Percentiles rank a stretch among this genome's conserved stretches.
Conservation (phyloP, 345 rosid genomes). For the Eucalyptus erythrocorys region DNA sequence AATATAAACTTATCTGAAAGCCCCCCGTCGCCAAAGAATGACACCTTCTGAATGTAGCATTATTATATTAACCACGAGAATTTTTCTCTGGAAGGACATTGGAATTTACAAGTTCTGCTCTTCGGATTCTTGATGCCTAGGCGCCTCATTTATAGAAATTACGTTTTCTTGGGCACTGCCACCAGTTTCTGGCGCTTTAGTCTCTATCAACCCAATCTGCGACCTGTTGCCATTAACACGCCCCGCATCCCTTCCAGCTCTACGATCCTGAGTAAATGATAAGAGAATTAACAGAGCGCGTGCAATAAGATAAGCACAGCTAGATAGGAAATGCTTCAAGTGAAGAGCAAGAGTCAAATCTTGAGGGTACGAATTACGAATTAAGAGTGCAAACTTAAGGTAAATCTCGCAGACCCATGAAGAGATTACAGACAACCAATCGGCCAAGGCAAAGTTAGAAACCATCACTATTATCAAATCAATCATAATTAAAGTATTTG, state of each 20-base stretch:
- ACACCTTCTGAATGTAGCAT: background rate
- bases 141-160: background rate
- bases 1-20: background rate
- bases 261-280: background rate
- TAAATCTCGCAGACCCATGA: background rate
- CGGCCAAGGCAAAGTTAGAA: background rate
- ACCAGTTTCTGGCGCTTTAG: background rate
- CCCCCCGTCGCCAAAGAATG: background rate
- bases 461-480: background rate
- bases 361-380: background rate
- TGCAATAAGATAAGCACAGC: background rate
- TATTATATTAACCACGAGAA: background rate
- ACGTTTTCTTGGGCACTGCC: background rate
- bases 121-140: conserved; percentile 1
- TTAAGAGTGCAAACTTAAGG: background rate
- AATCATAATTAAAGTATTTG: background rate
- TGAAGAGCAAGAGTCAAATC: background rate
- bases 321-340: background rate
- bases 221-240: background rate
- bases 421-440: background rate
- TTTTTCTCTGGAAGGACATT: background rate
- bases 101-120: background rate
- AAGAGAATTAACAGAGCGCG: background rate
- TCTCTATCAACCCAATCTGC: background rate
- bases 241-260: conserved; percentile 21